Percentiles rank a stretch among this genome's conserved stretches.
Conservation (phyloP, 2,329 filamentous ascomycete species). For the Stagonosporopsis tanaceti region DNA sequence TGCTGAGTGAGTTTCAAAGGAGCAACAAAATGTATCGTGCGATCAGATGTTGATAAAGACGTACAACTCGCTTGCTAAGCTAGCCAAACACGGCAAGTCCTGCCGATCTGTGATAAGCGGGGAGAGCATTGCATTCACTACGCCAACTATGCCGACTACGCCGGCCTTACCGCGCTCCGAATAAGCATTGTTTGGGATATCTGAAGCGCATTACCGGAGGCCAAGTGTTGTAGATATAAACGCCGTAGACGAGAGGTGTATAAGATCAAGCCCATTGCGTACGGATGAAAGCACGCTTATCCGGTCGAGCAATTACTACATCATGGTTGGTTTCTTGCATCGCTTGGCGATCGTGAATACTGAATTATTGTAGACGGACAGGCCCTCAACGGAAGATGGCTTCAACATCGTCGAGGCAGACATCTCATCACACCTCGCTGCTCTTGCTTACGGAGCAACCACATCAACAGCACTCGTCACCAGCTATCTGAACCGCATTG, state of each 20-base stretch:
- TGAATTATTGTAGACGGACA: background rate
- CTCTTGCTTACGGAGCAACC: constrained; percentile 51
- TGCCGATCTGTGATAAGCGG: constrained; percentile 24
- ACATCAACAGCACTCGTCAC: constrained; percentile 58
- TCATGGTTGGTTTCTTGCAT: constrained; percentile 2
- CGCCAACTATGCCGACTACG: background rate
- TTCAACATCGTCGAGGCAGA: constrained; percentile 57
- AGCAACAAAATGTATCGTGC: background rate
- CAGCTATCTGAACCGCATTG: constrained; percentile 58
- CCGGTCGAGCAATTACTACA: background rate
- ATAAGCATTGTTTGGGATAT: background rate
- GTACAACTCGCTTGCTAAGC: background rate
- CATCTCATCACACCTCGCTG: constrained; percentile 55
- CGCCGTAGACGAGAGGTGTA: background rate
- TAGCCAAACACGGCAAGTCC: constrained; percentile 27
- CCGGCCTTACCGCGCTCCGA: background rate
- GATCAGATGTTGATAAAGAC: background rate
- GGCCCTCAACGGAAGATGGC: background rate
- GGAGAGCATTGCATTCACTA: constrained; percentile 6
- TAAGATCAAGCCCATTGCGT: background rate
- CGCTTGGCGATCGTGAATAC: background rate
- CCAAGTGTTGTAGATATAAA: background rate
- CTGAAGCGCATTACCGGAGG: background rate
- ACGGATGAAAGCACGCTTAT: background rate
- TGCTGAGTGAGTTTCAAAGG: too few relatives aligned